These are phyloP conservation scores for Albophoma yamanashiensis DNA, from an alignment of 2,329 filamentous ascomycete genomes.

Conservation along the genomic window DNA sequence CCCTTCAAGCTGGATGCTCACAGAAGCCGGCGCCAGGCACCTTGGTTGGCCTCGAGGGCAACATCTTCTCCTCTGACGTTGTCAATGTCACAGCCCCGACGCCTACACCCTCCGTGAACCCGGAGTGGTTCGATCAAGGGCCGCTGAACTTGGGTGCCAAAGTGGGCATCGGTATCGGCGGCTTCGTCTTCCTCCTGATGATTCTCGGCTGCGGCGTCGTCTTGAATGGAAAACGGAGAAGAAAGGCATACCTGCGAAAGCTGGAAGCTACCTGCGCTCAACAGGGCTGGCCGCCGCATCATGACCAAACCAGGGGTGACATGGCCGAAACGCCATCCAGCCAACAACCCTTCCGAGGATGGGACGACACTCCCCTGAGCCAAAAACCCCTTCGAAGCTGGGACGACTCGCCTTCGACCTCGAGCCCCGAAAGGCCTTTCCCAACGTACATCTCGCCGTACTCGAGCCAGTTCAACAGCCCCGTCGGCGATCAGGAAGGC, in stretches of 20 bases:
- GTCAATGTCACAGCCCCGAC: constrained; percentile 42
- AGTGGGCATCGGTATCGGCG: constrained; percentile 46
- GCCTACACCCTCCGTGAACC: constrained; percentile 25
- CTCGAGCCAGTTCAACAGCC: constrained; percentile 48
- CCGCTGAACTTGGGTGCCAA: constrained; percentile 42
- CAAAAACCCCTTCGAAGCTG: constrained; percentile 40
- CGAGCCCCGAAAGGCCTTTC: constrained; percentile 25
- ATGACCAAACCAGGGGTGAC: constrained; percentile 12
- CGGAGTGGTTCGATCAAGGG: constrained; percentile 28
- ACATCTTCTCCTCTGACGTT: constrained; percentile 35
- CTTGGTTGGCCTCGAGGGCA: constrained; percentile 38
- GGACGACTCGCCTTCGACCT: constrained; percentile 41
- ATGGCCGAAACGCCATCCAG: constrained; percentile 34
- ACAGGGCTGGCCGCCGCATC: constrained; percentile 29
- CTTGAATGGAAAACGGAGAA: constrained; percentile 43
- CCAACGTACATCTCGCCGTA: constrained; percentile 49
- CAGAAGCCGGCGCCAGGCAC: constrained; percentile 37
- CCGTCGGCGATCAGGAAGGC: constrained; percentile 33
- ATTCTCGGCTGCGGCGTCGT: constrained; percentile 42
- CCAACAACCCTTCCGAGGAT: constrained; percentile 38
- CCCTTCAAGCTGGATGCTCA: constrained; percentile 45
- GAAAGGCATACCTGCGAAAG: constrained; percentile 38
- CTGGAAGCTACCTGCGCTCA: constrained; percentile 29
- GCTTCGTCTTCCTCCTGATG: constrained; percentile 34
- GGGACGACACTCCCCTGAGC: constrained; percentile 46